Evolutionary conservation across 2,329 filamentous ascomycete species (phyloP).

Genomic region (Hymenoscyphus fructigenus): DNA sequence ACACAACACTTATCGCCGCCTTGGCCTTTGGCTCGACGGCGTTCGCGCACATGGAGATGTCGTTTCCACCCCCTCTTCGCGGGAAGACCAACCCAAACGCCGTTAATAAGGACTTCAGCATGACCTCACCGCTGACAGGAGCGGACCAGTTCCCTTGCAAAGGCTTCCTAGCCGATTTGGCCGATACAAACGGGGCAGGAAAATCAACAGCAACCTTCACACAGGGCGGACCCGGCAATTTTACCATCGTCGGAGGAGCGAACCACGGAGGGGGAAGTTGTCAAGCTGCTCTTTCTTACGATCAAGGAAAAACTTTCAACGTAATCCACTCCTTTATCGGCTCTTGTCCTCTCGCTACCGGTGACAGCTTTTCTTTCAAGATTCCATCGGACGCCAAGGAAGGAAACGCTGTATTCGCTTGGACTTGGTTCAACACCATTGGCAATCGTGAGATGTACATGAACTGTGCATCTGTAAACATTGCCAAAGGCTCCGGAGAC

Average conservation of each 20-base stretch:
- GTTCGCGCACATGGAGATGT: constrained; percentile 22
- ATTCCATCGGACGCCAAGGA: constrained; percentile 31
- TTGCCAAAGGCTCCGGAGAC: constrained; percentile 35
- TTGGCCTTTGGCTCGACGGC: constrained; percentile 11
- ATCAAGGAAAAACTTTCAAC: constrained; percentile 54
- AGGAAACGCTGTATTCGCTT: constrained; percentile 32
- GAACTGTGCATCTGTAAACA: constrained; percentile 61
- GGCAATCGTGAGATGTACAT: constrained; percentile 68
- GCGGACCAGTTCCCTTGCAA: constrained; percentile 26
- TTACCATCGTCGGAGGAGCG: constrained; percentile 49
- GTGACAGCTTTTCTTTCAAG: constrained; percentile 30
- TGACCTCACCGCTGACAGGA: constrained; percentile 17
- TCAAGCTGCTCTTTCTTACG: constrained; percentile 58
- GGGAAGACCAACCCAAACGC: constrained; percentile 14
- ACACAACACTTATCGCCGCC: constrained; percentile 11
- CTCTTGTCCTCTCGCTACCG: constrained; percentile 22
- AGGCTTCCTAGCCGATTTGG: constrained; percentile 12
- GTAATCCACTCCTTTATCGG: constrained; percentile 54
- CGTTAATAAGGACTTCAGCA: constrained; percentile 16
- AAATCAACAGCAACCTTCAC: constrained; percentile 47
- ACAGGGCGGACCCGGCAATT: constrained; percentile 50
- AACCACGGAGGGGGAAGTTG: constrained; percentile 58
- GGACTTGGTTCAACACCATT: constrained; percentile 60
- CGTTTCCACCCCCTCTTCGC: constrained; percentile 19
- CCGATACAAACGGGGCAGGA: constrained; percentile 10